Percentiles rank a stretch among this genome's conserved stretches.
Conservation (phyloP, 306 rosid species). For the Hylodesmum podocarpum region DNA sequence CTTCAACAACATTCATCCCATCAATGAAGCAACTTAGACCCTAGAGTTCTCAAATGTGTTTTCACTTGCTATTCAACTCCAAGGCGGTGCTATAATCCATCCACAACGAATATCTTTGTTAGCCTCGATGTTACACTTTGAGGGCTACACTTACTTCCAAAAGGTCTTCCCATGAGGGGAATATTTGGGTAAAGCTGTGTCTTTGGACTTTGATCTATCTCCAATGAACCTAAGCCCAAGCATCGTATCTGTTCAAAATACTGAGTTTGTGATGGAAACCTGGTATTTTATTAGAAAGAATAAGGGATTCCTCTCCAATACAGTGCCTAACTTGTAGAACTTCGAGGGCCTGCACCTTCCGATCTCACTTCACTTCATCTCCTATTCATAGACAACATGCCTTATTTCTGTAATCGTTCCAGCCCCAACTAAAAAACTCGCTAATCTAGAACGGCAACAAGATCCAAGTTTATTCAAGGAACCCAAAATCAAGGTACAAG, state of each 20-base stretch:
- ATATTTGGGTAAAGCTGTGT: not conserved
- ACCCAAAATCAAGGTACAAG: not conserved
- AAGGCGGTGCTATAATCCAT: not conserved
- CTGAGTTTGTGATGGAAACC: too few relatives aligned
- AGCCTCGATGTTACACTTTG: not conserved
- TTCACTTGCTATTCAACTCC: not conserved
- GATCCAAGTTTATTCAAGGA: not conserved
- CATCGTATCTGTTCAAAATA: not conserved
- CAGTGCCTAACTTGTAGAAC: too few relatives aligned
- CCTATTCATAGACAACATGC: too few relatives aligned
- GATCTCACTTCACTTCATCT: too few relatives aligned
- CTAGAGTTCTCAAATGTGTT: not conserved
- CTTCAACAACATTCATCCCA: not conserved
- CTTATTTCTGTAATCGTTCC: too few relatives aligned
- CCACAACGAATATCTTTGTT: not conserved
- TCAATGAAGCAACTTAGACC: not conserved
- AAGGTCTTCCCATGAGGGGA: not conserved
- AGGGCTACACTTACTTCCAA: not conserved
- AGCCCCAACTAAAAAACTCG: too few relatives aligned
- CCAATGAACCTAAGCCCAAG: not conserved
- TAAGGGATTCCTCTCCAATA: too few relatives aligned
- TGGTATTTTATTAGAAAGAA: too few relatives aligned
- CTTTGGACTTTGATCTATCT: not conserved
- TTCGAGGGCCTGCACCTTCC: too few relatives aligned
- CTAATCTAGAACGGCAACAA: not conserved